Conservation (phyloP, 1,139 yeast genomes). For the Cylindricascospora bacillispora region DNA sequence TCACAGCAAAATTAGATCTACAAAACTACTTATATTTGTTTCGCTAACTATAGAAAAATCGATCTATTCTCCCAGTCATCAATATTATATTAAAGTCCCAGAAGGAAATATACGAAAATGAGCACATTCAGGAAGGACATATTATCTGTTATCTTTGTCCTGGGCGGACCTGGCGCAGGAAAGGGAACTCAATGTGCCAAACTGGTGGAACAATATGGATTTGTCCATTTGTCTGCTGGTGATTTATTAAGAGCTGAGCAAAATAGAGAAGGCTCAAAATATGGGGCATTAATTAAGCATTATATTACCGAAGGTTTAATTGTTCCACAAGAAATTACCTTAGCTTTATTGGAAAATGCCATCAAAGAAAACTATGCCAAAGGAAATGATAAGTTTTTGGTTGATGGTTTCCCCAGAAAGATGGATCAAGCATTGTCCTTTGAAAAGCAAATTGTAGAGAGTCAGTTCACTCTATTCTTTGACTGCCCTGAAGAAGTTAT, state of each 20-base stretch:
- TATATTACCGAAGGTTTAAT: constrained; percentile 80
- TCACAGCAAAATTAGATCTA: no score
- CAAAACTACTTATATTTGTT: no score
- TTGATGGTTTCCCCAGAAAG: constrained; percentile 95
- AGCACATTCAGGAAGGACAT: constrained; percentile 48
- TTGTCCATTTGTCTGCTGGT: constrained; percentile 88
- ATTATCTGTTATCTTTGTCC: constrained; percentile 72
- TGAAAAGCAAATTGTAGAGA: constrained; percentile 66
- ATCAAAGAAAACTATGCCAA: constrained; percentile 40
- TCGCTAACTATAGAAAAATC: no score
- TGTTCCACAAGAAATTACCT: constrained; percentile 92
- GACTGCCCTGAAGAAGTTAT: constrained; percentile 89
- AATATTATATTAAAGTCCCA: no score
- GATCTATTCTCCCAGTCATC: no score
- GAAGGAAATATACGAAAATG: no score
- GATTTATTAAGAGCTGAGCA: constrained; percentile 91
- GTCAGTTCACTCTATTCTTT: constrained; percentile 74
- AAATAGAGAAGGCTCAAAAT: constrained; percentile 64
- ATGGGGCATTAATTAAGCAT: constrained; percentile 72
- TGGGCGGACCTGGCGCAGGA: constrained; percentile 84
- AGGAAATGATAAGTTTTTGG: constrained; percentile 53
- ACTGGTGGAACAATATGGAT: constrained; percentile 66
- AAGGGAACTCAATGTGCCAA: constrained; percentile 93
- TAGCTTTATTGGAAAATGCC: constrained; percentile 71
- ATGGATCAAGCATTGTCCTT: constrained; percentile 96